Conservation (phyloP, 225 moss, liverwort and hornwort genomes). For the Ulota crispa region DNA sequence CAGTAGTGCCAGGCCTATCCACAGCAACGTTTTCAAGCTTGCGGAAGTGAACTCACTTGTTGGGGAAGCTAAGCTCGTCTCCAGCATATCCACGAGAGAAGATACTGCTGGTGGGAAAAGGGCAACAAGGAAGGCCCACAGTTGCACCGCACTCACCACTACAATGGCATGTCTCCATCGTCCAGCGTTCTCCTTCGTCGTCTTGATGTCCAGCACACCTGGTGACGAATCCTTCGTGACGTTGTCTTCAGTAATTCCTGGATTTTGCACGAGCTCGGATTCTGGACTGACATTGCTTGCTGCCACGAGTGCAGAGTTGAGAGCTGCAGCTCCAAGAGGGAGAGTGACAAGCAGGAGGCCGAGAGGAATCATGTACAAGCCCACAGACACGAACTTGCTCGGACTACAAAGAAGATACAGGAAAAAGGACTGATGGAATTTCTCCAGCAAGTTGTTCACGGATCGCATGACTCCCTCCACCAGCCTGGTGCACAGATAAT, state of each 20-base stretch:
- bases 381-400: conserved; percentile 84
- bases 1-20: conserved; percentile 36
- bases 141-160: conserved; percentile 59
- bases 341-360: conserved; percentile 81
- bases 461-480: conserved; percentile 90
- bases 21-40: conserved; percentile 57
- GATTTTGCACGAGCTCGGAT: conserved; percentile 11
- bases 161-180: conserved; percentile 70
- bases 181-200: conserved; percentile 44
- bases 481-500: conserved; percentile 51
- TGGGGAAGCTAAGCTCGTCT: conserved; percentile 37
- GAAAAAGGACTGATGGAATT: conserved; percentile 97
- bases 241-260: conserved; percentile 6
- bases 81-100: conserved; percentile 41
- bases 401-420: conserved; percentile 82
- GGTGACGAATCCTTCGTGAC: neutral
- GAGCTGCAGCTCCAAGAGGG: conserved; percentile 82
- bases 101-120: conserved; percentile 58
- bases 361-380: conserved; percentile 92
- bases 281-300: conserved; percentile 14
- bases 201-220: conserved; percentile 43
- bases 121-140: conserved; percentile 68
- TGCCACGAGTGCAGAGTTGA: conserved; percentile 49
- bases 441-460: conserved; percentile 92
- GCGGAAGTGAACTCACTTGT: conserved; percentile 40